Conservation (phyloP, 257 asterid species). For the Solanum raphanifolium region DNA sequence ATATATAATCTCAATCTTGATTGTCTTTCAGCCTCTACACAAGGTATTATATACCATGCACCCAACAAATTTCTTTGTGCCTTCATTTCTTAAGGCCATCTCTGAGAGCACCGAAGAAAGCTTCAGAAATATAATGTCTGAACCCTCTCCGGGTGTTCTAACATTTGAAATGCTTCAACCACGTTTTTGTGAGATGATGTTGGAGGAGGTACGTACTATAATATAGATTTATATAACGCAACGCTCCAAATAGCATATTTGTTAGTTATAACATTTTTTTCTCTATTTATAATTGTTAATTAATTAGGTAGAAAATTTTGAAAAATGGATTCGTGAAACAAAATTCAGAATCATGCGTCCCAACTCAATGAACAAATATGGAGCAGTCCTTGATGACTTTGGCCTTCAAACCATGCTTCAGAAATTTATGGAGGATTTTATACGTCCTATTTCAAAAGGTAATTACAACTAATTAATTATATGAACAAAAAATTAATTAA, state of each 20-base stretch:
- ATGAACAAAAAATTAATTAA: background rate
- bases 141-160: conserved; percentile 81
- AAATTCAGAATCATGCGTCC: conserved; percentile 97
- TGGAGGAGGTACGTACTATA: conserved; percentile 64
- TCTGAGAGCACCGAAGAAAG: conserved; percentile 58
- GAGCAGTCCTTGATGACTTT: conserved; percentile 96
- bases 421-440: conserved; percentile 70
- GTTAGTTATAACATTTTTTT: background rate
- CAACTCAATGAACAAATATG: conserved; percentile 78
- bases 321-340: conserved; percentile 92
- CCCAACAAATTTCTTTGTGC: conserved; percentile 51
- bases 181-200: conserved; percentile 70
- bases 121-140: conserved; percentile 65
- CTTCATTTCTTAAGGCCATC: conserved; percentile 67
- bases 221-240: too few species aligned
- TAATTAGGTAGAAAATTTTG: conserved; percentile 82
- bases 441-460: conserved; percentile 76
- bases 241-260: background rate
- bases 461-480: conserved; percentile 6
- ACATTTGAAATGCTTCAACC: conserved; percentile 91
- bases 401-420: conserved; percentile 87
- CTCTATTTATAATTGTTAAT: conserved; percentile 5
- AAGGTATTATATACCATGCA: conserved; percentile 57
- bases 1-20: background rate
- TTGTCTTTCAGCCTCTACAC: conserved; percentile 58